A percentile compares a stretch with the other conserved stretches of the same genome.
Evolutionary conservation across 2,329 filamentous ascomycete genomes (phyloP).

Genomic region (Leptographium radiaticola): DNA sequence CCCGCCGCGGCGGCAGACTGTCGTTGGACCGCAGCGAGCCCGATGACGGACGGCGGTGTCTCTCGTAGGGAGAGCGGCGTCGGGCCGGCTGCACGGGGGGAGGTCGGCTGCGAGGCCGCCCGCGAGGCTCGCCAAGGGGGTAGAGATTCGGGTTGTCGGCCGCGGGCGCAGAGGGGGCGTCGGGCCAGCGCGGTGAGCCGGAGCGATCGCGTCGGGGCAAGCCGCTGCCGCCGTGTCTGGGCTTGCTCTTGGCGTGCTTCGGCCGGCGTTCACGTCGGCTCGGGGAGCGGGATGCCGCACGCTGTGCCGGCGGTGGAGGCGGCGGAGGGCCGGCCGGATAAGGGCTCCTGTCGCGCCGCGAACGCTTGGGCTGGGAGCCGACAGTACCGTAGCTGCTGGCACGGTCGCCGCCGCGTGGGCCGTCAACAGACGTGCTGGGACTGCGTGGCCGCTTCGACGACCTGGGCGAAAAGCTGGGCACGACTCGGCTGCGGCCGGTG

Average conservation of each 20-base stretch:
- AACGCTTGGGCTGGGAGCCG: conserved; percentile 9
- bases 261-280: background rate
- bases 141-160: conserved; percentile 11
- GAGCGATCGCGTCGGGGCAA: conserved; percentile 15
- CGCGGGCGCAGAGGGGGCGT: background rate
- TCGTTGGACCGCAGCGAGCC: background rate
- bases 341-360: conserved; percentile 7
- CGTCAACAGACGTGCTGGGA: conserved; percentile 12
- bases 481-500: background rate
- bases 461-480: background rate
- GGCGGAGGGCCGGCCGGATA: conserved; percentile 2
- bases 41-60: background rate
- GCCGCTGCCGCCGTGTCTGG: background rate
- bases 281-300: background rate
- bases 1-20: conserved; percentile 13
- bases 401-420: background rate
- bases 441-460: conserved; percentile 18
- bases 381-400: background rate
- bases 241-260: conserved; percentile 2
- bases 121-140: conserved; percentile 10
- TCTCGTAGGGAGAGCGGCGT: background rate
- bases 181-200: conserved; percentile 12
- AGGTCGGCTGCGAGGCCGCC: conserved; percentile 10
- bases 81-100: background rate
- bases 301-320: background rate